Evolutionary conservation across 306 rosid species (phyloP).

Genomic region (Vigna mungo): DNA sequence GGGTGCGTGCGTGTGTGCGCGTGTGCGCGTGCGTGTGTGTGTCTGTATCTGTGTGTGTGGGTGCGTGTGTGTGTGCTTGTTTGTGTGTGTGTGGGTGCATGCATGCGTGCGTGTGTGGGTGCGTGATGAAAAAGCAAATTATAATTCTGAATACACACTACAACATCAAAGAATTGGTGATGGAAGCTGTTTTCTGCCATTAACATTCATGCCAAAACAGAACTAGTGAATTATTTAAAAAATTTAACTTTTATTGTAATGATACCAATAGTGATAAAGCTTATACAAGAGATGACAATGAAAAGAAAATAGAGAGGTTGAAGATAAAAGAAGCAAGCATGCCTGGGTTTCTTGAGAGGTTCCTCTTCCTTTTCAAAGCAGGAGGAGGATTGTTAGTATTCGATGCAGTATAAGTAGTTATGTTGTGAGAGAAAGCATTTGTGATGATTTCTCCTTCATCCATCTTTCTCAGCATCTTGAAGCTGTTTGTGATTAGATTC

Average conservation of each 20-base stretch:
- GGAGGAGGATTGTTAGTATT: conserved; percentile 42
- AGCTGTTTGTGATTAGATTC: conserved; percentile 28
- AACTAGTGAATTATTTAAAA: too few species aligned
- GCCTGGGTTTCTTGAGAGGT: conserved; percentile 94
- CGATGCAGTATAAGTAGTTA: conserved; percentile 44
- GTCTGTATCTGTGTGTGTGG: too few species aligned
- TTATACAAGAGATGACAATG: neutral
- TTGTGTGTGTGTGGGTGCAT: too few species aligned
- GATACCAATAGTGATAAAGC: conserved; percentile 25
- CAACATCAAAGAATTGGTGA: neutral
- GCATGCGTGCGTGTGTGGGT: too few species aligned
- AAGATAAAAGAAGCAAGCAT: conserved; percentile 41
- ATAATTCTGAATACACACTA: conserved; percentile 40
- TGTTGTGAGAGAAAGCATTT: conserved; percentile 58
- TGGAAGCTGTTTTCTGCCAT: neutral
- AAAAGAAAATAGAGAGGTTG: neutral
- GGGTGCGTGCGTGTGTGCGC: too few species aligned
- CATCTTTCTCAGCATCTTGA: conserved; percentile 56
- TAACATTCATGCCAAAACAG: neutral
- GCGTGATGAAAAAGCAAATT: conserved; percentile 20
- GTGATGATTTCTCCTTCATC: conserved; percentile 54
- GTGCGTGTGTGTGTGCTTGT: too few species aligned
- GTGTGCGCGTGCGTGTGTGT: too few species aligned
- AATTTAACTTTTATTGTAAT: neutral
- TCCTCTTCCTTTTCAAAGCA: conserved; percentile 77